Evolutionary conservation across 192 early-diverging fungal genomes (phyloP).

Genomic region (Irineochytrium annulatum): DNA sequence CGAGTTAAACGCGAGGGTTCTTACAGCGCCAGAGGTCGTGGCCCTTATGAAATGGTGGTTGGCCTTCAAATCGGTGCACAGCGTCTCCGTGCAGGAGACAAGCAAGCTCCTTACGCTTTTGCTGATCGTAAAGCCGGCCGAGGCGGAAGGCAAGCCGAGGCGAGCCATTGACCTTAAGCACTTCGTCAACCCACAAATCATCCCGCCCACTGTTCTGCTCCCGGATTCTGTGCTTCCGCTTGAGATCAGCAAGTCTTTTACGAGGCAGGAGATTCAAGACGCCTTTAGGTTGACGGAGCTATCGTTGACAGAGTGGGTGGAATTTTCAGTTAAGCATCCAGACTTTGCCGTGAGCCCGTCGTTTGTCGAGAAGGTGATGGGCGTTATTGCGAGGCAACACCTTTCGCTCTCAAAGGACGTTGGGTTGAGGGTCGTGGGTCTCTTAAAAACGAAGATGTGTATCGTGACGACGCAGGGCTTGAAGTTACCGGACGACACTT

Average conservation of each 20-base stretch:
- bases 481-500: slow-evolving; percentile 61
- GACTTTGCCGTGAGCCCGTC: slow-evolving; percentile 45
- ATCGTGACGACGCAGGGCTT: slow-evolving; percentile 71
- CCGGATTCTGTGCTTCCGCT: slow-evolving; percentile 60
- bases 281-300: slow-evolving; percentile 48
- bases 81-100: slow-evolving; percentile 26
- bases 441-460: slow-evolving; percentile 42
- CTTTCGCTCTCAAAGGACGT: slow-evolving; percentile 14
- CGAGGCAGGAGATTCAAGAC: slow-evolving; percentile 48
- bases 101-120: slow-evolving; percentile 46
- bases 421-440: slow-evolving; percentile 26
- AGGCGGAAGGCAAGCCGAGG: slow-evolving; percentile 21
- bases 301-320: slow-evolving; percentile 58
- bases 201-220: slow-evolving; percentile 57
- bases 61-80: slow-evolving; percentile 31
- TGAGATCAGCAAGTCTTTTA: slow-evolving; percentile 62
- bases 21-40: slow-evolving; percentile 56
- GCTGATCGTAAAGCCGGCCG: slow-evolving; percentile 35
- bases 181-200: slow-evolving; percentile 64
- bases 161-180: slow-evolving; percentile 51
- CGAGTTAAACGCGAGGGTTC: slow-evolving; percentile 57
- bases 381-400: slow-evolving; percentile 48
- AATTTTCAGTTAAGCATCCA: slow-evolving; percentile 41
- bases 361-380: slow-evolving; percentile 68
- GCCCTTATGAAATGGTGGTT: slow-evolving; percentile 78